Base-by-base conservation (phyloP, 805 yeast species). In the Kazachstania taianensis region DNA sequence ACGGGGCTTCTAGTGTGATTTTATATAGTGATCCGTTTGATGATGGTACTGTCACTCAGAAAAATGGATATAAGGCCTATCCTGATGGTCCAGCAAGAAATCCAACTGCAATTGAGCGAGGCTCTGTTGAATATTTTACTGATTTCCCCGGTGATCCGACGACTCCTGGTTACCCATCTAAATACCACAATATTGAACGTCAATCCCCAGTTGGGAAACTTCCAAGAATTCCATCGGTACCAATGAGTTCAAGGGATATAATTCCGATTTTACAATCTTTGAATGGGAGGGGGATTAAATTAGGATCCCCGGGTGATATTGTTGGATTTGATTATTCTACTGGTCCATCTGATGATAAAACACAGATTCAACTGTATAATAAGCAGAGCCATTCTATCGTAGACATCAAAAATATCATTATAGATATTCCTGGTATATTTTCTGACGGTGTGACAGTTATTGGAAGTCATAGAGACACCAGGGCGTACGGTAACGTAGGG, bases 101-200 rank as follows among this genome's bases (percentile, higher is more conserved):
- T 43, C 73, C 75, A 25, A 61, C 69, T 35, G 64, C 77, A 7
- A 71, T 80, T 19, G 76, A 76, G 47, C 65, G 82, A 50, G 80
- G 76, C 3, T 68, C 81, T 7, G 77, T 72, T 1, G 73, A 67
- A 40, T 74, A 63, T 41, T 63, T 75, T 38, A 69, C 75, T 3
- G 72, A 71, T 22, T 65, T 66, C 34, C 84, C 86, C 0, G 87
- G 87, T 9, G 89, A 80, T 50, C 87, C 87, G 24, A 75, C 86
- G 0, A 78, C 86, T 2, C 83, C 84, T 6, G 84, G 83, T 3
- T 73, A 72, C 60, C 69, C 83, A 2, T 72, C 81, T 16, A 70
- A 69, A 20, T 42, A 41, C 10, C 50, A 50, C 6, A 51, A 63
- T 28, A 57, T 62, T 25, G 66, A 60, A 39, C 49, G 73, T 32